Percentiles rank a stretch among this genome's conserved stretches.
Conservation (phyloP, 768 basidiomycete genomes). For the Calocybe cyanea region DNA sequence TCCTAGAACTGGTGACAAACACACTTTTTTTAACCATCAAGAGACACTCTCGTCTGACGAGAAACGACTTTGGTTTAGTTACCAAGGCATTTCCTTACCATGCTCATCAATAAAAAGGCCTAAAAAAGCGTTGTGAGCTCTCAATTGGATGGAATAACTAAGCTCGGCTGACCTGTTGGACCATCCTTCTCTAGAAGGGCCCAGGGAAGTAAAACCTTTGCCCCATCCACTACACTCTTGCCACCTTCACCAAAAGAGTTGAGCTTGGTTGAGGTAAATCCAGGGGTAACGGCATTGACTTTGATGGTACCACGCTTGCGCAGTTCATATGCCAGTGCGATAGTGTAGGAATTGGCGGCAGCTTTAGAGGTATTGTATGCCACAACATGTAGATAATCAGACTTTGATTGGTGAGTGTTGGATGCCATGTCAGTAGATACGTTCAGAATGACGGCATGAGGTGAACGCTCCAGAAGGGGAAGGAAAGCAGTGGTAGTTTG, state of each 20-base stretch:
- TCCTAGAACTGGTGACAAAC: too few species aligned
- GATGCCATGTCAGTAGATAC: slow-evolving; percentile 44
- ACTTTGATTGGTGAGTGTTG: slow-evolving; percentile 31
- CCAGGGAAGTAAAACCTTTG: slow-evolving; percentile 34
- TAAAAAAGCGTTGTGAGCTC: slow-evolving; percentile 3
- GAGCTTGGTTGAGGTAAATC: slow-evolving; percentile 44
- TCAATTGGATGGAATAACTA: neutral
- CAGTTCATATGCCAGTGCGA: slow-evolving; percentile 63
- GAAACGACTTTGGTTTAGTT: too few species aligned
- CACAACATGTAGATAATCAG: slow-evolving; percentile 28
- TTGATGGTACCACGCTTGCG: slow-evolving; percentile 46
- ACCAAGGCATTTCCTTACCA: slow-evolving; percentile 24
- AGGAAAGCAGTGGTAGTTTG: slow-evolving; percentile 39
- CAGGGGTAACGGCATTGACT: slow-evolving; percentile 63
- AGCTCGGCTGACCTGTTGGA: slow-evolving; percentile 27
- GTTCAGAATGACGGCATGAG: slow-evolving; percentile 36
- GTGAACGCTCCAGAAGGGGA: slow-evolving; percentile 33
- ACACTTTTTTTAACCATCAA: too few species aligned
- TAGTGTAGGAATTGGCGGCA: slow-evolving; percentile 58
- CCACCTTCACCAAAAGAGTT: slow-evolving; percentile 35
- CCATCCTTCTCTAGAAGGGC: slow-evolving; percentile 36
- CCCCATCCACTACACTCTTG: slow-evolving; percentile 31
- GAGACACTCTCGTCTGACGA: too few species aligned
- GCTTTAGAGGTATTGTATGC: slow-evolving; percentile 72
- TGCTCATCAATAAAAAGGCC: slow-evolving; percentile 31